phyloP scores from a whole-genome alignment of 1,284 basidiomycete species.

The Cronartium quercuum region DNA sequence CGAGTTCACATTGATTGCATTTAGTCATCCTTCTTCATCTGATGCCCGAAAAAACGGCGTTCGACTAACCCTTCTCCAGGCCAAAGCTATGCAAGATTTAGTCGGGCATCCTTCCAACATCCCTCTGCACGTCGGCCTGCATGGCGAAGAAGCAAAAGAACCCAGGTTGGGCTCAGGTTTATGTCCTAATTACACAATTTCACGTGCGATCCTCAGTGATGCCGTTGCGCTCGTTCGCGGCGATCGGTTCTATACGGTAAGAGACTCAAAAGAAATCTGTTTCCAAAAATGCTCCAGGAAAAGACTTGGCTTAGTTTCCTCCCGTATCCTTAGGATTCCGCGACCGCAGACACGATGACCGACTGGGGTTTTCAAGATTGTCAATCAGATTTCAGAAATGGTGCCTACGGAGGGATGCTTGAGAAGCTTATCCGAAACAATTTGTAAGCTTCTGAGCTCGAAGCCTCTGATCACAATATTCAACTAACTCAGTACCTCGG shows the following conservation, averaged over 20 bases:
- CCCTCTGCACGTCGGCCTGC: constrained; percentile 28
- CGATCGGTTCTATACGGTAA: constrained; percentile 34
- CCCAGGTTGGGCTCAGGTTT: constrained; percentile 26
- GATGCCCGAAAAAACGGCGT: background rate
- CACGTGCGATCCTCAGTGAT: constrained; percentile 34
- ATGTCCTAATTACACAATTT: constrained; percentile 32
- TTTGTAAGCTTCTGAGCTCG: background rate
- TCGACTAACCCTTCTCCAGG: background rate
- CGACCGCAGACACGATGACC: constrained; percentile 29
- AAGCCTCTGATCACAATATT: background rate
- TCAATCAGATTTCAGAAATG: constrained; percentile 21
- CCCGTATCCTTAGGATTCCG: constrained; percentile 22
- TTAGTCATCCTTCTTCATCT: background rate
- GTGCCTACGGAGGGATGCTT: constrained; percentile 26
- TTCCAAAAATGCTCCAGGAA: too few species aligned
- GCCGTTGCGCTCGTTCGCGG: constrained; percentile 36
- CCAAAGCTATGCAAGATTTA: constrained; percentile 33
- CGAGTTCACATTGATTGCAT: too few species aligned
- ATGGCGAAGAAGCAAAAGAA: constrained; percentile 32
- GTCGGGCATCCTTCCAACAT: constrained; percentile 37
- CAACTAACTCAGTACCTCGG: background rate
- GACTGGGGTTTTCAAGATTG: constrained; percentile 37
- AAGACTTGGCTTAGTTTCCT: too few species aligned
- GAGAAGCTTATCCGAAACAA: constrained; percentile 25
- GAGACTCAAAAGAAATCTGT: too few species aligned